A percentile compares a stretch with the other conserved stretches of the same genome.
phyloP scores from a whole-genome alignment of 371 early-diverging fungal species.

The Basidiobolus meristosporus region DNA sequence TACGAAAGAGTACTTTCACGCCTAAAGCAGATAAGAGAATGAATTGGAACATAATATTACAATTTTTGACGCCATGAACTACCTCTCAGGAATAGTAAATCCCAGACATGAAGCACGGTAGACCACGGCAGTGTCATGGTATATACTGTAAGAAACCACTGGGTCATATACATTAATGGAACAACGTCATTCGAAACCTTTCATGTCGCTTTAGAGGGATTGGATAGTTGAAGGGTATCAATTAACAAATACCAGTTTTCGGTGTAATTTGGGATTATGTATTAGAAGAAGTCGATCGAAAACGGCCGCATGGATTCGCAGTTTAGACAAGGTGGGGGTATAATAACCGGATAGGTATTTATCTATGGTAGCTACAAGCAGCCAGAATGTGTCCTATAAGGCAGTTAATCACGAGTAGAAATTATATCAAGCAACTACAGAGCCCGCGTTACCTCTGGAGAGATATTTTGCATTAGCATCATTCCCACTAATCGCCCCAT shows the following conservation, averaged over 20 bases:
- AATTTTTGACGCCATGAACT: no score
- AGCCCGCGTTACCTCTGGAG: no score
- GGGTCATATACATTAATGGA: conserved; percentile 77
- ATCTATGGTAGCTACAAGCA: conserved; percentile 59
- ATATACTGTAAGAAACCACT: conserved; percentile 87
- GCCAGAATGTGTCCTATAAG: conserved; percentile 72
- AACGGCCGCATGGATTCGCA: conserved; percentile 65
- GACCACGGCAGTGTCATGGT: conserved; percentile 83
- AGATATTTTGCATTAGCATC: conserved; percentile 55
- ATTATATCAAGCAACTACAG: no score
- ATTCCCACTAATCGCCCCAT: conserved; percentile 87
- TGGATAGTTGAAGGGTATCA: neutral
- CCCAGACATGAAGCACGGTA: conserved; percentile 81
- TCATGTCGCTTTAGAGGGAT: neutral
- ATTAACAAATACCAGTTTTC: conserved; percentile 1
- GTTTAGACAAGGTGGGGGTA: conserved; percentile 45
- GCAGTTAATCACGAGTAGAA: no score
- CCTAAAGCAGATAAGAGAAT: conserved; percentile 16
- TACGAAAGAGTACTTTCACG: conserved; percentile 64
- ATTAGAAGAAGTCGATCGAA: conserved; percentile 60
- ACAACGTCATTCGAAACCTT: conserved; percentile 47
- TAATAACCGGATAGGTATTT: conserved; percentile 60
- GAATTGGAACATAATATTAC: no score
- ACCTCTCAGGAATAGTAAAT: conserved; percentile 75
- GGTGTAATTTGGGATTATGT: conserved; percentile 44